These are phyloP conservation scores for Claviceps sp. DNA, from an alignment of 2,329 filamentous ascomycete genomes.

Conservation along the genomic window DNA sequence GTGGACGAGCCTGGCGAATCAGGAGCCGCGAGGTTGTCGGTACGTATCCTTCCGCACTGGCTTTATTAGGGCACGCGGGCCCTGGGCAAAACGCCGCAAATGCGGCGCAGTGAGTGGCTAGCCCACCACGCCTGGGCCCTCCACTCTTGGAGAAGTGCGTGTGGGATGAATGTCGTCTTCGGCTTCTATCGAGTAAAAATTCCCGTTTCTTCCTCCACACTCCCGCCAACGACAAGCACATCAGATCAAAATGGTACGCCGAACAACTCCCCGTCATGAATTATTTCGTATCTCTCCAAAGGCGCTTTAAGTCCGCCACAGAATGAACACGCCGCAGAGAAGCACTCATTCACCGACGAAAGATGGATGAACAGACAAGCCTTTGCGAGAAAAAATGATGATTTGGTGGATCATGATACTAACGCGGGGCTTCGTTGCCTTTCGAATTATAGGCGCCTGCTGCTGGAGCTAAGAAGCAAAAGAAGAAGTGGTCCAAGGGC, in stretches of 20 bases:
- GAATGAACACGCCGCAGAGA: not conserved
- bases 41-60: slow-evolving; percentile 16
- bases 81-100: slow-evolving; percentile 16
- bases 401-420: slow-evolving; percentile 12
- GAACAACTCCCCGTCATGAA: slow-evolving; percentile 2
- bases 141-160: not conserved
- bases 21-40: slow-evolving; percentile 14
- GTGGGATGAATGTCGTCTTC: slow-evolving; percentile 12
- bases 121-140: slow-evolving; percentile 4
- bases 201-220: slow-evolving; percentile 22
- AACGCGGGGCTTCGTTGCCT: slow-evolving; percentile 1
- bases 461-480: slow-evolving; percentile 37
- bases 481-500: slow-evolving; percentile 39
- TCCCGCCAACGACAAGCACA: slow-evolving; percentile 26
- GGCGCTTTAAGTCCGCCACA: not conserved
- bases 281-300: not conserved
- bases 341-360: not conserved
- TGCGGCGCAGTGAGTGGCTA: not conserved
- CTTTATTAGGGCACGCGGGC: slow-evolving; percentile 29
- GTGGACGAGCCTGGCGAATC: slow-evolving; percentile 24
- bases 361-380: not conserved
- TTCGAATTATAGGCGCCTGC: slow-evolving; percentile 24
- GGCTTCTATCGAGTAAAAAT: slow-evolving; percentile 16
- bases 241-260: slow-evolving; percentile 31
- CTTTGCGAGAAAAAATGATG: slow-evolving; percentile 4